These are phyloP conservation scores for Cystoderma amianthinum DNA, from an alignment of 768 basidiomycete genomes.

Conservation along the genomic window DNA sequence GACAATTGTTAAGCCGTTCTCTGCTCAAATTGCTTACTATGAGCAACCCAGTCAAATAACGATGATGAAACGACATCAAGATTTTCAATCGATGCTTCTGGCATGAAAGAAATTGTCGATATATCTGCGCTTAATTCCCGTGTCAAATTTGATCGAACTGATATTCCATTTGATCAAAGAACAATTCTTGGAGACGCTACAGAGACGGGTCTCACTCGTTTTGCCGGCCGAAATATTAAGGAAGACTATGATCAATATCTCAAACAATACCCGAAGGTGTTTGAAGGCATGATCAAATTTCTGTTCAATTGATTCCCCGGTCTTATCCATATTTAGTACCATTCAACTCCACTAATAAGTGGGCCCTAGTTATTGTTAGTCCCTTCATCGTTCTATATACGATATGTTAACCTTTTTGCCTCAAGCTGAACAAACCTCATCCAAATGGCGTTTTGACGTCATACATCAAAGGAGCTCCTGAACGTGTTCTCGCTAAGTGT, in stretches of 20 bases:
- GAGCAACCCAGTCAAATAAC: constrained; percentile 46
- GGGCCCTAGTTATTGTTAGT: constrained; percentile 63
- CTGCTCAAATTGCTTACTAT: no score
- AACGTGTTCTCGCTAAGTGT: constrained; percentile 61
- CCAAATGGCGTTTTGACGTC: constrained; percentile 37
- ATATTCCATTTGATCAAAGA: constrained; percentile 55
- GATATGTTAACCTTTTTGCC: no score
- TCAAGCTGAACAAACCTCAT: constrained; percentile 47
- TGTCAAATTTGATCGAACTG: constrained; percentile 61
- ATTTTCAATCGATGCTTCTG: constrained; percentile 44
- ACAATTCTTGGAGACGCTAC: constrained; percentile 68
- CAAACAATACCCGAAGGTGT: constrained; percentile 49
- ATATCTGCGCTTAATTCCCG: constrained; percentile 62
- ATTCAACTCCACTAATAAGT: constrained; percentile 70
- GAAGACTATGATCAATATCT: constrained; percentile 47
- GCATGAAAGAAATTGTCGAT: constrained; percentile 63
- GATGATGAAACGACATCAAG: constrained; percentile 44
- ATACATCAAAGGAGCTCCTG: constrained; percentile 66
- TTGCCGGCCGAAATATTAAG: constrained; percentile 48
- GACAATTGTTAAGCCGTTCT: neutral
- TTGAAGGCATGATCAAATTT: constrained; percentile 40
- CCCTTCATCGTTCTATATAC: neutral
- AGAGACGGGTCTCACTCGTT: constrained; percentile 65
- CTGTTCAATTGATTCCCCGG: neutral
- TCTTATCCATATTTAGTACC: constrained; percentile 31